Base-by-base conservation (phyloP, 1,284 basidiomycete genomes). In the Trichosporon ovoides region DNA sequence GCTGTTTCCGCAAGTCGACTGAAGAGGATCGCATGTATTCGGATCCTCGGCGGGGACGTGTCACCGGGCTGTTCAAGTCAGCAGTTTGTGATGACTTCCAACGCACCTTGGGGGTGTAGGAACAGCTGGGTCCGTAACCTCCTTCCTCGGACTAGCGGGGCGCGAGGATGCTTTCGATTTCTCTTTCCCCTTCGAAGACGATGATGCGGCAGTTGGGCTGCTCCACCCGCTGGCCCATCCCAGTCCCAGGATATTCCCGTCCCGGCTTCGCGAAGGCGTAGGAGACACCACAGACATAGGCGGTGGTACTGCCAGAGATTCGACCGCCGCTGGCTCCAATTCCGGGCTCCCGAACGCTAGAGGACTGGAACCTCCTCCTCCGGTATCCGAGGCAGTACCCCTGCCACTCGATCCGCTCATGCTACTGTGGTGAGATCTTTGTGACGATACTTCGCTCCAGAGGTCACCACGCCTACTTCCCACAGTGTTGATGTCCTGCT, bases 1-100 rank as follows among this genome's bases (percentile, higher is more conserved):
- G 66, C 60, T 69, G 68, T 57, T 70, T 71, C 14, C 72, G 68
- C 11, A 59, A 22, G 19, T 73, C 73, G 11, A 64, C 49, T 0
- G 65, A 64, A 1, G 66, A 58, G 0, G 72, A 68, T 53, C 72
- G 70, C 14, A 74, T 60, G 54, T 73, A 75, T 35, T 75, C 73
- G 3, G 72, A 74, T 1, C 67, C 66, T 13, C 73, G 64, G 1
- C 73, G 64, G 53, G 67, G 67, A 36, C 71, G 60, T 2, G 66
- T 61, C n/a, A 70, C 43, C 14, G 43, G 43, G 10, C 43, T 46
- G 6, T 11, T 7, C 14, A 28, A 20, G 7, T 34, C 18, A 18
- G 9, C 5, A 35, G 19, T 1, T 20, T 7, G 10, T n/a, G 28
- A 7, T 3, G 14, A 14, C 43, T 46, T 13, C 28, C 24, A 22